Evolutionary conservation across 768 basidiomycete genomes (phyloP).

Genomic region (Kwoniella dejecticola): DNA sequence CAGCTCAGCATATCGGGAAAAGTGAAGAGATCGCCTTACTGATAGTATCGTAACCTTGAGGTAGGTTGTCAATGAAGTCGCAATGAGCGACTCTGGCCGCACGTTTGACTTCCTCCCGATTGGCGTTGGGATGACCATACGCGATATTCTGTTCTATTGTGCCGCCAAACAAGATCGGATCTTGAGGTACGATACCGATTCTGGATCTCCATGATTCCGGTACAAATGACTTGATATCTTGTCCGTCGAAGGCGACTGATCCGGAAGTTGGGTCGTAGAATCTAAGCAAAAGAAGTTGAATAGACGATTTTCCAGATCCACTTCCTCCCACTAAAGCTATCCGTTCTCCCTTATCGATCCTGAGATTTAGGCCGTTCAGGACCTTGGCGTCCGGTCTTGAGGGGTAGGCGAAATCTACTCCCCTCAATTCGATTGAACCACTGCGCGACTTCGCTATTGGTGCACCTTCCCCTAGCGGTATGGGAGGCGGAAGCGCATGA

Average conservation of each 20-base stretch:
- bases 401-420: conserved; percentile 84
- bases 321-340: conserved; percentile 90
- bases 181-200: conserved; percentile 91
- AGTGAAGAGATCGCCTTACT: too few species aligned
- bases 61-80: conserved; percentile 90
- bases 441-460: conserved; percentile 23
- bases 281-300: conserved; percentile 81
- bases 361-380: conserved; percentile 76
- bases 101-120: conserved; percentile 73
- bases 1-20: neutral
- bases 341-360: conserved; percentile 79
- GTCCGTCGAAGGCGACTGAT: conserved; percentile 76
- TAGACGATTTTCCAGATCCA: conserved; percentile 89
- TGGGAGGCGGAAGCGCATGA: conserved; percentile 60
- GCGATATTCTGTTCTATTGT: conserved; percentile 93
- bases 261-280: conserved; percentile 85
- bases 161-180: conserved; percentile 84
- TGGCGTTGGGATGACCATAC: conserved; percentile 71
- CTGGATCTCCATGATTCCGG: conserved; percentile 79
- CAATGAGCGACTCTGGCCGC: conserved; percentile 90
- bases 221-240: conserved; percentile 84
- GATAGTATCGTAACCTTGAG: conserved; percentile 86
- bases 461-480: conserved; percentile 42
- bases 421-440: conserved; percentile 75
- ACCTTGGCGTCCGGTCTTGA: conserved; percentile 76